phyloP scores from a whole-genome alignment of 331 rosid genomes.

The Cydonia oblonga region DNA sequence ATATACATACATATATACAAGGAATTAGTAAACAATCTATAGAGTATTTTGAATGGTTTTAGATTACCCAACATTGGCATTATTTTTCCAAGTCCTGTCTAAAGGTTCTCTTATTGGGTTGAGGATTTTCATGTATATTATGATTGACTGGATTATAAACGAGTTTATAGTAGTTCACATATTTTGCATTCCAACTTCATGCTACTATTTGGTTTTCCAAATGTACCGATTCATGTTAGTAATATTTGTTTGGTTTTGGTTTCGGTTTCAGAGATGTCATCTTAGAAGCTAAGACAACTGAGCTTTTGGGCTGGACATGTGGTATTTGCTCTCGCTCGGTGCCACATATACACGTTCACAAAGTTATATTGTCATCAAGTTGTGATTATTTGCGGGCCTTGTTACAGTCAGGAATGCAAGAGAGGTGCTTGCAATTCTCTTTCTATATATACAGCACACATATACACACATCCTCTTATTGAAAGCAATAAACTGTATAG shows the following conservation, averaged over 20 bases:
- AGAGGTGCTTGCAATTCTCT: constrained; percentile 38
- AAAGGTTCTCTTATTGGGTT: background rate
- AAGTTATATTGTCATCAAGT: constrained; percentile 61
- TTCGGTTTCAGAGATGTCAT: constrained; percentile 68
- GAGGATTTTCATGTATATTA: background rate
- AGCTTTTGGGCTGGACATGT: constrained; percentile 48
- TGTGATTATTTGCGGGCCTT: constrained; percentile 70
- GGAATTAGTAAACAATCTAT: background rate
- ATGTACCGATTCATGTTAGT: background rate
- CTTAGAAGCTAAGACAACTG: constrained; percentile 51
- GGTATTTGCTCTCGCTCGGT: constrained; percentile 34
- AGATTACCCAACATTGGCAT: background rate
- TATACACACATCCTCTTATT: background rate
- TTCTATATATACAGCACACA: background rate
- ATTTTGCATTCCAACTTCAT: background rate
- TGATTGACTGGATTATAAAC: background rate
- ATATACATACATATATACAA: too few species aligned
- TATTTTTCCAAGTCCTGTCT: background rate
- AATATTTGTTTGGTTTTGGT: constrained; percentile 14
- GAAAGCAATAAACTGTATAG: background rate
- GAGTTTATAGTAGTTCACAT: background rate
- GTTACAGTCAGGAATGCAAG: constrained; percentile 80
- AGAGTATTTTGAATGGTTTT: background rate
- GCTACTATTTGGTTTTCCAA: constrained; percentile 4
- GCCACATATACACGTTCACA: constrained; percentile 80